Conservation (phyloP, 1,284 basidiomycete genomes). For the Sporisorium exsertum region DNA sequence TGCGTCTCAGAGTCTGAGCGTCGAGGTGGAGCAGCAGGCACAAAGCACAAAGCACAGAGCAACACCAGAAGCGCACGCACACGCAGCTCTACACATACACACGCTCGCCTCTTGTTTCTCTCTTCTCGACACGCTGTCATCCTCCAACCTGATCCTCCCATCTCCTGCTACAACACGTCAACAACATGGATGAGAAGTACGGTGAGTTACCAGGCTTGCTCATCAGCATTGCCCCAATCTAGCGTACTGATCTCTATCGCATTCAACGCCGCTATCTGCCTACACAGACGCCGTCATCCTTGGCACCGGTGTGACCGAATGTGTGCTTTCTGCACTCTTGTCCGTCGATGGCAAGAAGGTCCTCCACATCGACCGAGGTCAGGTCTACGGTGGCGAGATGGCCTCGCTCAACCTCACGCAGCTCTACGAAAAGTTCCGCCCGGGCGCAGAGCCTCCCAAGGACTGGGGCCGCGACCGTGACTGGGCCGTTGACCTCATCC, state of each 20-base stretch:
- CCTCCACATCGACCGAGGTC: slow-evolving; percentile 97
- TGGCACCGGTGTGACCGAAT: slow-evolving; percentile 96
- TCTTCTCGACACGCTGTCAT: slow-evolving; percentile 4
- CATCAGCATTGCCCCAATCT: too few species aligned
- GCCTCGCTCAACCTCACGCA: slow-evolving; percentile 97
- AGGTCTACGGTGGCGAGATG: slow-evolving; percentile 98
- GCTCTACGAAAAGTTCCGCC: slow-evolving; percentile 95
- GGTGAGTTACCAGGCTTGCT: too few species aligned
- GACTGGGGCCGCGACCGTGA: slow-evolving; percentile 71
- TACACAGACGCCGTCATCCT: slow-evolving; percentile 66
- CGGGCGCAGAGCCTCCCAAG: slow-evolving; percentile 71
- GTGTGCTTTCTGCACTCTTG: slow-evolving; percentile 85
- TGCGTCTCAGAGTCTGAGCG: neutral
- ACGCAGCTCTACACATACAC: slow-evolving; percentile 5
- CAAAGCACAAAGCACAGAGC: slow-evolving; percentile 3
- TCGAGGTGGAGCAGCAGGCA: neutral
- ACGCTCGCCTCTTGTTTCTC: neutral
- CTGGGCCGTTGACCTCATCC: slow-evolving; percentile 68
- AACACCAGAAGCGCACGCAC: slow-evolving; percentile 12
- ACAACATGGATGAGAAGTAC: slow-evolving; percentile 64
- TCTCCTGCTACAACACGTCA: neutral
- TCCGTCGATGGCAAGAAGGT: slow-evolving; percentile 99
- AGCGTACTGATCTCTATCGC: slow-evolving; percentile 3
- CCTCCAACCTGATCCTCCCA: neutral
- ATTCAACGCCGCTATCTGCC: slow-evolving; percentile 2